These are phyloP conservation scores for Kluyveromyces aestuarii DNA, from an alignment of 805 yeast species.

Conservation along the genomic window DNA sequence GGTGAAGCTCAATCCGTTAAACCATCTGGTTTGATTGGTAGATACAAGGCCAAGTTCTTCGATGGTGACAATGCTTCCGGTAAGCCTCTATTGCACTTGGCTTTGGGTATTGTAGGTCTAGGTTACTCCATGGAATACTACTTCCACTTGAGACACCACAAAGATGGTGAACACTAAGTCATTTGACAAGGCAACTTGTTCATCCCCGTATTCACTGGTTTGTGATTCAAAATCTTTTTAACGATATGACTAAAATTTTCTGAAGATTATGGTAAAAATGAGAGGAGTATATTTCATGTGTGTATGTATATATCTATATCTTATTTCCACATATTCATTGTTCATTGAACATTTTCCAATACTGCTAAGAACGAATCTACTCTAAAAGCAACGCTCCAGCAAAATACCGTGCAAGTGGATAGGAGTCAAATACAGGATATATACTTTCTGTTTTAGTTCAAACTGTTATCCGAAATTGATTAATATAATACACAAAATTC, in stretches of 20 bases:
- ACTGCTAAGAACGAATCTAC: no score
- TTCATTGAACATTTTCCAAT: not conserved
- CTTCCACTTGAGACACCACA: constrained; percentile 70
- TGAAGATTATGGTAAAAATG: constrained; percentile 1
- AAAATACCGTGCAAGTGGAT: no score
- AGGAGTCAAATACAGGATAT: no score
- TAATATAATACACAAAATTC: not conserved
- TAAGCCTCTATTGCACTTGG: constrained; percentile 72
- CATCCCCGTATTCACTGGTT: not conserved
- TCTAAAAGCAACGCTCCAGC: no score
- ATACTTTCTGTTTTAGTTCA: not conserved
- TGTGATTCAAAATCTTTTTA: not conserved
- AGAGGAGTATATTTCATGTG: not conserved
- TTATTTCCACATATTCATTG: not conserved
- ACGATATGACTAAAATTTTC: constrained; percentile 1
- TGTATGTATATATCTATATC: not conserved
- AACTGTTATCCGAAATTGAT: no score
- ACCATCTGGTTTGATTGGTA: constrained; percentile 59
- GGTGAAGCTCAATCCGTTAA: constrained; percentile 76
- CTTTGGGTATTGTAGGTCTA: constrained; percentile 53
- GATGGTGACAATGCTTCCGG: constrained; percentile 79
- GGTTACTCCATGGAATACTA: constrained; percentile 93
- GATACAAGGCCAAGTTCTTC: constrained; percentile 79
- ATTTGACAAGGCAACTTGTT: not conserved
- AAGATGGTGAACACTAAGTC: constrained; percentile 33